Conservation (phyloP, 352 stramenopile species). For the Pythium insidiosum region DNA sequence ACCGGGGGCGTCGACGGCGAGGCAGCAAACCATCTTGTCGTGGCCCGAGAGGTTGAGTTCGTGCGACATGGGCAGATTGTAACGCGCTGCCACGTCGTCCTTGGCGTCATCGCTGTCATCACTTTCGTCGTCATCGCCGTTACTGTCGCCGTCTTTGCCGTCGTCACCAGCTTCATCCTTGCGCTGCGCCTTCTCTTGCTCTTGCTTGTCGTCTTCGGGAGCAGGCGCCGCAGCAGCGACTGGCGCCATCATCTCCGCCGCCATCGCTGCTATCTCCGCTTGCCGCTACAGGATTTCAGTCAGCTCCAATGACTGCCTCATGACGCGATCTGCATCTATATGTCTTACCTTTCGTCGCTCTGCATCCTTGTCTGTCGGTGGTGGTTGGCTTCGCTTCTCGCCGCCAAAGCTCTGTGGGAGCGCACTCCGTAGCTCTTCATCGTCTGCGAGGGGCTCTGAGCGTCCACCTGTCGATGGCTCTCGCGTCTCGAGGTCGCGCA, state of each 20-base stretch:
- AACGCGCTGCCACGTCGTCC: conserved; percentile 53
- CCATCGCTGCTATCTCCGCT: conserved; percentile 65
- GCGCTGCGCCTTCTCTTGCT: no score
- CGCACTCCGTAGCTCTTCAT: conserved; percentile 17
- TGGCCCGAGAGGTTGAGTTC: conserved; percentile 55
- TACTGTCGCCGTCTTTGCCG: conserved; percentile 2
- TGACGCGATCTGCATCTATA: no score
- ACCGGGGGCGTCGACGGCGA: conserved; percentile 62
- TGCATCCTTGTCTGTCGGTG: conserved; percentile 4
- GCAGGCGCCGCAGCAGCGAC: no score
- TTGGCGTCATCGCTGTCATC: conserved; percentile 24
- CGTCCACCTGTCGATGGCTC: neutral
- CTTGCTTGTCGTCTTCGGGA: neutral
- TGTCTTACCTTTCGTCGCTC: conserved; percentile 29
- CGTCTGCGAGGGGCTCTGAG: neutral
- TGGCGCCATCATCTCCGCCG: conserved; percentile 61
- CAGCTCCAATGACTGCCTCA: no score
- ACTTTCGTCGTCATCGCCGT: conserved; percentile 15
- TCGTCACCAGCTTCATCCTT: neutral
- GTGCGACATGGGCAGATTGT: conserved; percentile 64
- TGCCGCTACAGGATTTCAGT: no score
- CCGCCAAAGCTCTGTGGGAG: conserved; percentile 45
- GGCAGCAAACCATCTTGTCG: conserved; percentile 50
- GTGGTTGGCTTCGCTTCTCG: conserved; percentile 10
- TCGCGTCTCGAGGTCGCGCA: conserved; percentile 17